phyloP scores from a whole-genome alignment of 441 rosid genomes.

The Pelargonium citronellum region DNA sequence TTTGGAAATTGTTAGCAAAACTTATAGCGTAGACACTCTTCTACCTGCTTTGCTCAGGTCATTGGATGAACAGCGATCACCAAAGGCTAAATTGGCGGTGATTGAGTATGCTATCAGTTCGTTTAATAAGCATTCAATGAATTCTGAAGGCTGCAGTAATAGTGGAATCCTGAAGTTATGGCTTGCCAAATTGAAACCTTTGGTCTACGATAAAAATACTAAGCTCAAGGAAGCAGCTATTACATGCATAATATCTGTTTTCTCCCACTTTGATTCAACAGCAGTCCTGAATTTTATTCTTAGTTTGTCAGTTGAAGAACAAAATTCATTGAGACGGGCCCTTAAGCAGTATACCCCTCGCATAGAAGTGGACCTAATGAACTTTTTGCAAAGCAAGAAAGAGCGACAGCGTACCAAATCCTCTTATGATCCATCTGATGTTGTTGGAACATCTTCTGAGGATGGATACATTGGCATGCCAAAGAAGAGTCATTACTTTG shows the following conservation, averaged over 20 bases:
- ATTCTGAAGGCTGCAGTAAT: slow-evolving; percentile 71
- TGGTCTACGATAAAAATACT: slow-evolving; percentile 81
- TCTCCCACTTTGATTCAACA: slow-evolving; percentile 70
- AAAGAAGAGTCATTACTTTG: slow-evolving; percentile 63
- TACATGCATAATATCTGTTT: slow-evolving; percentile 88
- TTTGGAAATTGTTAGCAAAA: slow-evolving; percentile 77
- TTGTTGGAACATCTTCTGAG: slow-evolving; percentile 82
- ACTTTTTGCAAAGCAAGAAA: slow-evolving; percentile 88
- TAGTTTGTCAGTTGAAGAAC: slow-evolving; percentile 93
- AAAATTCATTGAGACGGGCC: slow-evolving; percentile 82
- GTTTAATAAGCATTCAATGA: slow-evolving; percentile 66
- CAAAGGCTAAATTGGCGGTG: slow-evolving; percentile 97
- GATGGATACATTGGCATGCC: slow-evolving; percentile 66
- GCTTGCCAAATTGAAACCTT: slow-evolving; percentile 85
- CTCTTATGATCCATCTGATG: slow-evolving; percentile 74
- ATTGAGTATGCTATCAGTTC: slow-evolving; percentile 86
- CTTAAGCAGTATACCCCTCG: slow-evolving; percentile 94
- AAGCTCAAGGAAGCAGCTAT: slow-evolving; percentile 91
- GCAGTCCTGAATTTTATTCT: slow-evolving; percentile 91
- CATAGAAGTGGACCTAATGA: slow-evolving; percentile 90
- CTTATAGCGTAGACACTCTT: slow-evolving; percentile 83
- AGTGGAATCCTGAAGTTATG: slow-evolving; percentile 82
- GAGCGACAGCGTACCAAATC: slow-evolving; percentile 81
- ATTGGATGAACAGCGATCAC: slow-evolving; percentile 95
- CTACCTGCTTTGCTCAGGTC: slow-evolving; percentile 94